A percentile compares a stretch with the other conserved stretches of the same genome.
These are phyloP conservation scores for Pachysandra terminalis DNA, from an alignment of 164 flowering plant genomes.

Conservation along the genomic window DNA sequence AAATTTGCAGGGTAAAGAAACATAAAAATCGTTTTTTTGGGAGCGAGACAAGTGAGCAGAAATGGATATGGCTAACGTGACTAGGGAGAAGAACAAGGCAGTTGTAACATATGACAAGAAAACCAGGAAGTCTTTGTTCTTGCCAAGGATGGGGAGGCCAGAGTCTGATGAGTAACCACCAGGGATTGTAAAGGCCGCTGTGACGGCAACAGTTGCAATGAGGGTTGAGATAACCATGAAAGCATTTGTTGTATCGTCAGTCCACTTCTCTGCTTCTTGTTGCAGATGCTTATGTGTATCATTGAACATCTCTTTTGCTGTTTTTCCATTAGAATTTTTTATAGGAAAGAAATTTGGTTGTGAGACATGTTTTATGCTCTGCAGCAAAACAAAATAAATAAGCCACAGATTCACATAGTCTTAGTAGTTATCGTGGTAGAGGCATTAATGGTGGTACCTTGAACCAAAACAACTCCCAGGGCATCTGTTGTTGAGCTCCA, in stretches of 20 bases:
- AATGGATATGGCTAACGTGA: background rate
- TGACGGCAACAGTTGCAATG: background rate
- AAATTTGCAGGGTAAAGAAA: background rate
- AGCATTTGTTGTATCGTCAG: background rate
- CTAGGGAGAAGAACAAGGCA: background rate
- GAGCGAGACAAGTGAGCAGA: background rate
- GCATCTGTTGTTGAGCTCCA: background rate
- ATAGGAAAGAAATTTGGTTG: background rate
- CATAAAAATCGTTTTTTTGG: background rate
- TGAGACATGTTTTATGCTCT: background rate
- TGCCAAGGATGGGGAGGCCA: background rate
- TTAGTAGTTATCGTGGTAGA: background rate
- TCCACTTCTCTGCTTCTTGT: background rate
- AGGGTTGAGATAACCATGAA: background rate
- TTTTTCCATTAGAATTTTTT: background rate
- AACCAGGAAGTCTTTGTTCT: background rate
- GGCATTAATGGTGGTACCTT: background rate
- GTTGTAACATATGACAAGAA: background rate
- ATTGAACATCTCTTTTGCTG: background rate
- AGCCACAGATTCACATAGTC: background rate
- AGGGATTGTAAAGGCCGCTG: background rate
- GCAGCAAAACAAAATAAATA: background rate
- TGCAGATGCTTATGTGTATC: background rate
- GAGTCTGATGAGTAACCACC: background rate
- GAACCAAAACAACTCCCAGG: slow-evolving; percentile 1